phyloP scores from a whole-genome alignment of 176 grass and related monocot species.

The Aegilops longissima region DNA sequence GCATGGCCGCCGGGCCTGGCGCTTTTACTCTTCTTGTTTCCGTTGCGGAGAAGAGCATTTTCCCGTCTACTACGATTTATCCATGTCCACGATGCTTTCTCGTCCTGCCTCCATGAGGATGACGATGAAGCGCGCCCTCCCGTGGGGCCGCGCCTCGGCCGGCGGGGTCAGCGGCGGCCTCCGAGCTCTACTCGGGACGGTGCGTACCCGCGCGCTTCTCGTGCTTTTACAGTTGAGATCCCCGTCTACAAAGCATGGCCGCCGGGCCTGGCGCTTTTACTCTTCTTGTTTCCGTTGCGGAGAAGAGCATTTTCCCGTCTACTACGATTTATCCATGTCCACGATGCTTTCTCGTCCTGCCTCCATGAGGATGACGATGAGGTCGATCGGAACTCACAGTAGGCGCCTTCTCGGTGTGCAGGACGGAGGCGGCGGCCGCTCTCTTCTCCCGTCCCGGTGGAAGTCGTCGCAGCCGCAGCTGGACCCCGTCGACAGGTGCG shows the following conservation, averaged over 20 bases:
- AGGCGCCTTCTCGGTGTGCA: conserved; percentile 16
- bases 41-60: neutral
- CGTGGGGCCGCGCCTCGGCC: neutral
- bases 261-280: neutral
- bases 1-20: neutral
- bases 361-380: neutral
- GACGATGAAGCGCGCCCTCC: conserved; percentile 29
- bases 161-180: neutral
- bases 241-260: neutral
- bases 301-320: neutral
- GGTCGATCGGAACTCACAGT: neutral
- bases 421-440: conserved; percentile 14
- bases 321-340: neutral
- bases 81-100: neutral
- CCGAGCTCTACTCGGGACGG: conserved; percentile 17
- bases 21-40: neutral
- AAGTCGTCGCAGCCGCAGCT: conserved; percentile 48
- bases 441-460: conserved; percentile 16
- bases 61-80: neutral
- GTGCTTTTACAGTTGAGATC: neutral
- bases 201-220: conserved; percentile 42
- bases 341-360: neutral
- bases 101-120: neutral
- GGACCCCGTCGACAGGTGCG: conserved; percentile 35
- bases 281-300: neutral